phyloP scores from a whole-genome alignment of 306 rosid species.

The Adenanthera pavonina region DNA sequence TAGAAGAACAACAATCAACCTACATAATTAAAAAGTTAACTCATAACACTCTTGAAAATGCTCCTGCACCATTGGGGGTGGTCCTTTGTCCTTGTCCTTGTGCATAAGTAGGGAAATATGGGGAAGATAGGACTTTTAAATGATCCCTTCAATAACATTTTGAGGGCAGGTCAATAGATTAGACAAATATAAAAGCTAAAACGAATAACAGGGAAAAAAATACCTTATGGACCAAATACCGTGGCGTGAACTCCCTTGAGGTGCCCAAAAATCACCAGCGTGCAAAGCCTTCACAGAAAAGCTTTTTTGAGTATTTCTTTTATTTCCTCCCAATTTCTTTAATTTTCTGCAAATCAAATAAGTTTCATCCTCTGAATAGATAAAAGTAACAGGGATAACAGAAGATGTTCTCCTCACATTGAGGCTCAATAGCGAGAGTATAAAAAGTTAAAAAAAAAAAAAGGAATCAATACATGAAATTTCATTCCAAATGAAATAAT shows the following conservation, averaged over 20 bases:
- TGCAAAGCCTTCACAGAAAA: conserved; percentile 63
- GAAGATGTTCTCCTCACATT: neutral
- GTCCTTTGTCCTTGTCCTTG: conserved; percentile 82
- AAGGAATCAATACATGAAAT: too few species aligned
- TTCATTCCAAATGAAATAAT: conserved; percentile 4
- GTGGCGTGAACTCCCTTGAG: conserved; percentile 52
- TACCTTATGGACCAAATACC: conserved; percentile 94
- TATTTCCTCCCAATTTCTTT: conserved; percentile 52
- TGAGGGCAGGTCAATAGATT: conserved; percentile 27
- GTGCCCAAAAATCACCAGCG: conserved; percentile 62
- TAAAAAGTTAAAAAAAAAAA: neutral
- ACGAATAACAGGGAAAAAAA: conserved; percentile 15
- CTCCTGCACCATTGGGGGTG: conserved; percentile 94
- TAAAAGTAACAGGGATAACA: neutral
- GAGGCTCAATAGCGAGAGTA: neutral
- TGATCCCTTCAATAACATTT: conserved; percentile 68
- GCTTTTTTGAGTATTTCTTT: conserved; percentile 39
- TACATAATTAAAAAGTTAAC: conserved; percentile 98
- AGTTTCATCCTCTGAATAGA: neutral
- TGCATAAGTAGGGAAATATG: conserved; percentile 75
- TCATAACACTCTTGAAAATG: conserved; percentile 92
- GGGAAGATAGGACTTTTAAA: conserved; percentile 77
- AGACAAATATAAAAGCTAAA: conserved; percentile 9
- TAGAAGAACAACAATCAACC: conserved; percentile 35
- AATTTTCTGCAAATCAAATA: conserved; percentile 65